phyloP scores from a whole-genome alignment of 192 early-diverging fungal species.

The Entomortierella chlamydospora region DNA sequence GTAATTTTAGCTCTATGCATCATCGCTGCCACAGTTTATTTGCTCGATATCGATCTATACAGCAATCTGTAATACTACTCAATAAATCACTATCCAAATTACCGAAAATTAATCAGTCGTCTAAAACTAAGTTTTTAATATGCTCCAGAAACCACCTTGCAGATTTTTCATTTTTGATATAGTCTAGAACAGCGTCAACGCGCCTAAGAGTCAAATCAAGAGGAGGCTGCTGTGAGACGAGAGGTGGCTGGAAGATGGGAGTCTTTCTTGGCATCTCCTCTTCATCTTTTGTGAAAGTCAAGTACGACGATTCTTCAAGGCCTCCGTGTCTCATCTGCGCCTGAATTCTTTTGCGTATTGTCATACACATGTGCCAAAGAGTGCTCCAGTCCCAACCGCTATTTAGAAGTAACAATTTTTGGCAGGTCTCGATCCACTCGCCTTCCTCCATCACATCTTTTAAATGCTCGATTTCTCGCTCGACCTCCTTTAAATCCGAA shows the following conservation, averaged over 20 bases:
- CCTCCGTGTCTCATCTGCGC: conserved; percentile 1
- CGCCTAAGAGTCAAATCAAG: conserved; percentile 32
- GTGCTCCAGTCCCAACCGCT: conserved; percentile 66
- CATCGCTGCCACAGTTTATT: too few relatives aligned
- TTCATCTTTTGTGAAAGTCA: background rate
- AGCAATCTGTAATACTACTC: too few relatives aligned
- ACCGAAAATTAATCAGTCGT: too few relatives aligned
- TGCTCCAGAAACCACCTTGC: conserved; percentile 37
- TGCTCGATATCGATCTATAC: too few relatives aligned
- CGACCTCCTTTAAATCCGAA: conserved; percentile 60
- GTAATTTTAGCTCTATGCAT: conserved; percentile 6
- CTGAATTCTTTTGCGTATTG: conserved; percentile 14
- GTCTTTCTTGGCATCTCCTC: conserved; percentile 5
- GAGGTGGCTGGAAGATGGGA: conserved; percentile 32
- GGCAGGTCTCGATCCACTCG: conserved; percentile 61
- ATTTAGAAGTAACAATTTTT: conserved; percentile 59
- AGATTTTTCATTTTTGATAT: conserved; percentile 20
- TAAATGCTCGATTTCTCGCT: conserved; percentile 66
- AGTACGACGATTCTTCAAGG: background rate
- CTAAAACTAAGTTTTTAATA: conserved; percentile 17
- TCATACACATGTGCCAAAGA: conserved; percentile 52
- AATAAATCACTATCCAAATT: too few relatives aligned
- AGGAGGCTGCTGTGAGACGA: conserved; percentile 34
- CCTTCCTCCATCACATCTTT: conserved; percentile 54
- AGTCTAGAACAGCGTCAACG: conserved; percentile 10